These are phyloP conservation scores for Talaromyces sp. DNA, from an alignment of 2,329 filamentous ascomycete genomes.

Conservation along the genomic window DNA sequence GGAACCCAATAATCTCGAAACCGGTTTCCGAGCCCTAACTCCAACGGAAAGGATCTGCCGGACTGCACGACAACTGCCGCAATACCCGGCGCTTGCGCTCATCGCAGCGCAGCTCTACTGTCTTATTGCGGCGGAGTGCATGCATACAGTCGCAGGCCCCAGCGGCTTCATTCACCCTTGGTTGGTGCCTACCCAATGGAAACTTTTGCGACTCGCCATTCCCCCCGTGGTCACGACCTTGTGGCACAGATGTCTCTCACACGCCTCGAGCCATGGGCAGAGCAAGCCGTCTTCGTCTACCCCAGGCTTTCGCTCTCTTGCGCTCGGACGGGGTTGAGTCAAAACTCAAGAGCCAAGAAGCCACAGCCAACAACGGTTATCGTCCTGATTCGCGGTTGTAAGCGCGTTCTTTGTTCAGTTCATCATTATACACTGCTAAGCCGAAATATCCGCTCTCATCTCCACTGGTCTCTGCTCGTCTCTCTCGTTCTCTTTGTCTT, in stretches of 20 bases:
- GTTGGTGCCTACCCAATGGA: background rate
- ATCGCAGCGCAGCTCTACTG: background rate
- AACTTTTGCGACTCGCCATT: background rate
- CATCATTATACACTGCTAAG: background rate
- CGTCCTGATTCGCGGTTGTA: background rate
- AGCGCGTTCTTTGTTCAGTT: background rate
- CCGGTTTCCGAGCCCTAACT: background rate
- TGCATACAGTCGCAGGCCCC: background rate
- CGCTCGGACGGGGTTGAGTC: background rate
- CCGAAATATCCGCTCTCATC: background rate
- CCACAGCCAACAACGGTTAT: background rate
- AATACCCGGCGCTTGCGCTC: background rate
- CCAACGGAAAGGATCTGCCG: background rate
- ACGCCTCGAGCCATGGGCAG: background rate
- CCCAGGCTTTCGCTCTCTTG: background rate
- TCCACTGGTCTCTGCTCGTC: background rate
- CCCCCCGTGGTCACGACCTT: background rate
- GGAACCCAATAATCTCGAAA: background rate
- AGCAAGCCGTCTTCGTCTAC: background rate
- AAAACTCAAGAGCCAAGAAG: background rate
- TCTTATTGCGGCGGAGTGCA: background rate
- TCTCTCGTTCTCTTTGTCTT: background rate
- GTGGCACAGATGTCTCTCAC: background rate
- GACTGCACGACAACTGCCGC: background rate
- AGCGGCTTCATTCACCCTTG: background rate